A percentile compares a stretch with the other conserved stretches of the same genome.
Evolutionary conservation across 1,139 yeast species (phyloP).

Genomic region (Geotrichum reessii): DNA sequence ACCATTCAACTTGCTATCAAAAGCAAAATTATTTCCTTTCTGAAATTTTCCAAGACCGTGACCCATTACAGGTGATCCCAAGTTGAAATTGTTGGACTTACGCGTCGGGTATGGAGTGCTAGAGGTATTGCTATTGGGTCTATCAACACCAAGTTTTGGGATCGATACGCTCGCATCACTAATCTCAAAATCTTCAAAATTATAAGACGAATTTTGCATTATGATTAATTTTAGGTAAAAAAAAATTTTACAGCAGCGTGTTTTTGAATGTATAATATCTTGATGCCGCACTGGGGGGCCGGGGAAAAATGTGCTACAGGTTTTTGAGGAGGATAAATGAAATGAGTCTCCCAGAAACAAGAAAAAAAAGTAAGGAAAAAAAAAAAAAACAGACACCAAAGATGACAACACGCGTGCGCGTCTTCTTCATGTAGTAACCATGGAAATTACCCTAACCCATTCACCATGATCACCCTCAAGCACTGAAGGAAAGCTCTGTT

Average conservation of each 20-base stretch:
- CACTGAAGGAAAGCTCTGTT: not conserved
- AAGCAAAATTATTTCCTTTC: not conserved
- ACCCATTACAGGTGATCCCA: not conserved
- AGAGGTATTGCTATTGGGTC: not conserved
- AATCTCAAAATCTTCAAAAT: conserved; percentile 24
- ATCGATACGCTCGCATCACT: conserved; percentile 15
- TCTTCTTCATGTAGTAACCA: conserved; percentile 5
- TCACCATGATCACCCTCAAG: not conserved
- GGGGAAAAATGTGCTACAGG: not conserved
- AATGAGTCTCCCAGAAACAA: not conserved
- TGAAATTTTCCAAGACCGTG: conserved; percentile 2
- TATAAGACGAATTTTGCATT: conserved; percentile 6
- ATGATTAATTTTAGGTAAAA: not conserved
- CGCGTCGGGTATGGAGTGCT: conserved; percentile 11
- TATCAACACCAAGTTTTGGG: conserved; percentile 9
- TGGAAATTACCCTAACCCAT: conserved; percentile 1
- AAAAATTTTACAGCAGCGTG: not conserved
- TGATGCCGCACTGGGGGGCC: too few relatives aligned
- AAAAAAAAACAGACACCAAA: not conserved
- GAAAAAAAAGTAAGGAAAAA: not conserved
- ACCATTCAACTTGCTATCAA: conserved; percentile 4
- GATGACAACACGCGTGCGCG: conserved; percentile 4
- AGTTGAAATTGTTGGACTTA: not conserved
- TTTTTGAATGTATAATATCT: not conserved
- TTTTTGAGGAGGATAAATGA: not conserved